These are phyloP conservation scores for Astrocystis sublimbata DNA, from an alignment of 495 filamentous ascomycete genomes.

Conservation along the genomic window DNA sequence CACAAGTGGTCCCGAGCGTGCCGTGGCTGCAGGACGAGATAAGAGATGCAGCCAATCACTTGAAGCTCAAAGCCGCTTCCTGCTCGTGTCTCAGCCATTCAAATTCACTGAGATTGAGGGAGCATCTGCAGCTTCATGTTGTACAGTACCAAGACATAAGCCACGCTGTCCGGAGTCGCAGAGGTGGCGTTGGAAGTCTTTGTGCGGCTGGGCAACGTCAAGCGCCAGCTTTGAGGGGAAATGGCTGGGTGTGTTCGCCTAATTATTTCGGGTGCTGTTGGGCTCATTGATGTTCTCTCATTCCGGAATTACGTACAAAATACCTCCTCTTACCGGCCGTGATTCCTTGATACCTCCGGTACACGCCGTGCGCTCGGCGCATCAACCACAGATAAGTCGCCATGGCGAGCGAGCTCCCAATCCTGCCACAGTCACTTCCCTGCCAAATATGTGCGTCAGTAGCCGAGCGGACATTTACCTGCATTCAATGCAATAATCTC, in stretches of 20 bases:
- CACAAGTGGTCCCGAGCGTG: neutral
- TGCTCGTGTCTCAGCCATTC: neutral
- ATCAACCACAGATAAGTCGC: constrained; percentile 4
- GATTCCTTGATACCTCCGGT: constrained; percentile 1
- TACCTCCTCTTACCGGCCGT: constrained; percentile 6
- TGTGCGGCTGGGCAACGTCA: constrained; percentile 13
- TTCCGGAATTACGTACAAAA: constrained; percentile 18
- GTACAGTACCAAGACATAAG: neutral
- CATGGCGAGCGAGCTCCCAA: constrained; percentile 28
- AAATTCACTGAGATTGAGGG: neutral
- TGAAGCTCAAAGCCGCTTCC: neutral
- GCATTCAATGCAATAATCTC: constrained; percentile 47
- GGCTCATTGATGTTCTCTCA: constrained; percentile 2
- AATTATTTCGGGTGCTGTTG: neutral
- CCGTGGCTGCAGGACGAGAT: neutral
- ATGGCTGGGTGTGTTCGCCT: neutral
- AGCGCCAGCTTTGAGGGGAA: constrained; percentile 8
- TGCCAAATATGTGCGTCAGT: constrained; percentile 33
- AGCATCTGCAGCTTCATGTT: constrained; percentile 10
- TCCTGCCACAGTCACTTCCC: constrained; percentile 24
- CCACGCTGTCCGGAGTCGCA: constrained; percentile 2
- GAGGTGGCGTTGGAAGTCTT: constrained; percentile 4
- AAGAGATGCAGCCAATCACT: constrained; percentile 11
- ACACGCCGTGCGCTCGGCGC: constrained; percentile 5
- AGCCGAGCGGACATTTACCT: constrained; percentile 32